phyloP scores from a whole-genome alignment of 1,284 basidiomycete species.

The Heimioporus retisporus region DNA sequence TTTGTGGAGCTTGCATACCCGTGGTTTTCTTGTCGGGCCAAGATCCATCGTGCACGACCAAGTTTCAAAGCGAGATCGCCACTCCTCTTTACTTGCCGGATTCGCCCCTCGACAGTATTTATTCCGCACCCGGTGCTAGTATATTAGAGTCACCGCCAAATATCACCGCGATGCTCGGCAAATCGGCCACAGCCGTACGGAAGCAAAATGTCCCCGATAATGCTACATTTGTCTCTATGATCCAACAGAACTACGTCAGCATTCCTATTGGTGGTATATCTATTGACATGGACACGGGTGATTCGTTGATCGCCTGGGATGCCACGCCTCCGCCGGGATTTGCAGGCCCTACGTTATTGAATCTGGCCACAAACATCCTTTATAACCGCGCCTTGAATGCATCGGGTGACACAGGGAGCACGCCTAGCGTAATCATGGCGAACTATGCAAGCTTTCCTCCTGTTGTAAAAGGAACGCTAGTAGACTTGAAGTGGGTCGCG shows the following conservation, averaged over 20 bases:
- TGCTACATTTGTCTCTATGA: slow-evolving; percentile 62
- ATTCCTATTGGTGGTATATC: slow-evolving; percentile 72
- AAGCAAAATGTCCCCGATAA: slow-evolving; percentile 58
- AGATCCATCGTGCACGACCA: slow-evolving; percentile 59
- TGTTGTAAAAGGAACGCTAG: slow-evolving; percentile 62
- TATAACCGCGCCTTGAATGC: slow-evolving; percentile 68
- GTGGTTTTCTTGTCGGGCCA: slow-evolving; percentile 69
- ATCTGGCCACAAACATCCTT: slow-evolving; percentile 73
- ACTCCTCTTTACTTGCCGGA: slow-evolving; percentile 61
- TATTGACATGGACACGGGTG: slow-evolving; percentile 55
- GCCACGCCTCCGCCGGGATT: slow-evolving; percentile 61
- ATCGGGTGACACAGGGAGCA: slow-evolving; percentile 46
- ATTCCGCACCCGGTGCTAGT: slow-evolving; percentile 30
- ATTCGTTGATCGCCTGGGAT: slow-evolving; percentile 72
- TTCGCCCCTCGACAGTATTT: slow-evolving; percentile 47
- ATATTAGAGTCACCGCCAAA: slow-evolving; percentile 60
- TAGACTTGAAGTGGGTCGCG: slow-evolving; percentile 71
- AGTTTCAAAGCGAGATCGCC: slow-evolving; percentile 45
- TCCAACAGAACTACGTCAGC: slow-evolving; percentile 59
- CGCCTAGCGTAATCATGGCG: slow-evolving; percentile 62
- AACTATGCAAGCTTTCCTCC: slow-evolving; percentile 67
- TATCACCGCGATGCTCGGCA: slow-evolving; percentile 55
- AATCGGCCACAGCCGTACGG: slow-evolving; percentile 42
- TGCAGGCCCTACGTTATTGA: slow-evolving; percentile 69
- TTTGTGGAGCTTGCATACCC: slow-evolving; percentile 73